phyloP scores from a whole-genome alignment of 441 rosid species.

The Aquilaria agallochum region DNA sequence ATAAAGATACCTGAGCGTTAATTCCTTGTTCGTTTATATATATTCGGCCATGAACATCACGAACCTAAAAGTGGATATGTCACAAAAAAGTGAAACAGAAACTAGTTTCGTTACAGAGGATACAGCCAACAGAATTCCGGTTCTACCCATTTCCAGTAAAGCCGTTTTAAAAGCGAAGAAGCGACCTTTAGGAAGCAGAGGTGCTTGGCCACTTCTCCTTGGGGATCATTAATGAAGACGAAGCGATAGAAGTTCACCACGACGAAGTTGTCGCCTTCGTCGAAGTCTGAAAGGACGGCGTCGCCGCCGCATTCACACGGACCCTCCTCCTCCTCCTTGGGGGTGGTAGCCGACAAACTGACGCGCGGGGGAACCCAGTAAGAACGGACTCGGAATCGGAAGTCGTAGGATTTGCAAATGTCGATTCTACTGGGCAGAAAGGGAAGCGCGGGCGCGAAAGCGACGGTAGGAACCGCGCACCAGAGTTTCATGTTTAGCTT shows the following conservation, averaged over 20 bases:
- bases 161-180: background rate
- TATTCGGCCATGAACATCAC: constrained; percentile 70
- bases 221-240: constrained; percentile 50
- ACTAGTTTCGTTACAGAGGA: background rate
- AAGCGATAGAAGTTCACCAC: constrained; percentile 82
- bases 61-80: constrained; percentile 29
- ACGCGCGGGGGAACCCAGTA: too few species aligned
- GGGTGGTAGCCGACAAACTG: too few species aligned
- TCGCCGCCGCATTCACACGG: background rate
- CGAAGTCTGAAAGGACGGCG: too few species aligned
- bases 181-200: constrained; percentile 57
- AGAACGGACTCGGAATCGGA: too few species aligned
- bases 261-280: constrained; percentile 41
- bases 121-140: background rate
- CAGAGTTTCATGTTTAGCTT: too few species aligned
- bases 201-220: constrained; percentile 63
- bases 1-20: constrained; percentile 74
- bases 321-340: too few species aligned
- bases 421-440: too few species aligned
- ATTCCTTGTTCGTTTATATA: constrained; percentile 88
- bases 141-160: background rate
- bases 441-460: too few species aligned
- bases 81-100: constrained; percentile 1
- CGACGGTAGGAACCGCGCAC: too few species aligned
- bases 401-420: too few species aligned